A percentile compares a stretch with the other conserved stretches of the same genome.
Evolutionary conservation across 257 asterid species (phyloP).

Genomic region (Capsicum rhomboideum): DNA sequence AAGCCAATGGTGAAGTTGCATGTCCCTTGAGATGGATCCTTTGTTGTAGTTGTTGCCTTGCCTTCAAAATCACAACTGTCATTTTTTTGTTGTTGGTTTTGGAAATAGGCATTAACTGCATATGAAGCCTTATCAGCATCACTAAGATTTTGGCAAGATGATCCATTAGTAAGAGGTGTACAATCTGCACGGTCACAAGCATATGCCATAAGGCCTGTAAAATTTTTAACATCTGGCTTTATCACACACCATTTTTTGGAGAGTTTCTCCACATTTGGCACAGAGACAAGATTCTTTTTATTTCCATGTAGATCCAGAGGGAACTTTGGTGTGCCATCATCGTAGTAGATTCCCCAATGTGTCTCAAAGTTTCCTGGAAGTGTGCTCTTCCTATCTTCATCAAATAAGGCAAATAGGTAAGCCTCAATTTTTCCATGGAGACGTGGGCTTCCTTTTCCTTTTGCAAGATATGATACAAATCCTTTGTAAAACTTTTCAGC

Average conservation of each 20-base stretch:
- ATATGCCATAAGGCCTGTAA: neutral
- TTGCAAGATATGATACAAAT: conserved; percentile 5
- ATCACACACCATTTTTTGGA: conserved; percentile 19
- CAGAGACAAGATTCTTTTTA: conserved; percentile 1
- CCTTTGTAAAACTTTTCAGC: conserved; percentile 28
- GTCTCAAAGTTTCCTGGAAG: conserved; percentile 31
- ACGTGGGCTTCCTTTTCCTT: conserved; percentile 21
- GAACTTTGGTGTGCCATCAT: conserved; percentile 23
- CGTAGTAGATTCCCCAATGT: conserved; percentile 25
- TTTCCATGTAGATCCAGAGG: conserved; percentile 11
- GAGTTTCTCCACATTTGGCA: conserved; percentile 11
- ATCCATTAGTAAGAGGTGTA: conserved; percentile 14
- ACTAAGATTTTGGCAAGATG: conserved; percentile 14
- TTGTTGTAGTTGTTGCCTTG: conserved; percentile 3
- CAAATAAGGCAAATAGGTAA: conserved; percentile 20
- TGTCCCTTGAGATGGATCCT: conserved; percentile 2
- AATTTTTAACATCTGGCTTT: conserved; percentile 10
- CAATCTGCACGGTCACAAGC: conserved; percentile 27
- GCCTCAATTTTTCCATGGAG: conserved; percentile 18
- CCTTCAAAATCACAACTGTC: conserved; percentile 14
- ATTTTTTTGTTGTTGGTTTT: conserved; percentile 4
- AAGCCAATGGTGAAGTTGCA: conserved; percentile 14
- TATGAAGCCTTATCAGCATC: conserved; percentile 13
- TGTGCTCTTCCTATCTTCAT: conserved; percentile 29
- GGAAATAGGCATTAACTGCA: conserved; percentile 21